These are phyloP conservation scores for Sedum album DNA, from an alignment of 164 flowering plant genomes.

Conservation along the genomic window DNA sequence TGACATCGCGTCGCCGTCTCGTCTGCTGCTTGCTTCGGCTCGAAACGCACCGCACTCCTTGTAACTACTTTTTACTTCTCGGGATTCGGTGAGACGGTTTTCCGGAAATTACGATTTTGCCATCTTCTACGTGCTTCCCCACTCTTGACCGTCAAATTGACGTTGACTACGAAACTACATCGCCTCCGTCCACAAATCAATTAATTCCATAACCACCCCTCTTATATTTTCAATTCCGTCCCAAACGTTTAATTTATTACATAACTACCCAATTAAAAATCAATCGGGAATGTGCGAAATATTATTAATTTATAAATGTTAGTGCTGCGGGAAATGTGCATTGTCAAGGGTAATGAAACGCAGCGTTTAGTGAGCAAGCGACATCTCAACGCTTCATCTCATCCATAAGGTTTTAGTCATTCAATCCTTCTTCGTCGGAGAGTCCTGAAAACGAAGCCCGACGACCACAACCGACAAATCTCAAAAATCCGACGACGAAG, in stretches of 20 bases:
- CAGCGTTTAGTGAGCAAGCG: not conserved
- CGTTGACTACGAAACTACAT: not conserved
- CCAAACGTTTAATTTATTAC: too few species aligned
- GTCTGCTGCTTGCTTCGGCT: not conserved
- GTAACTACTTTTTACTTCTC: not conserved
- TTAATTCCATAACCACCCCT: not conserved
- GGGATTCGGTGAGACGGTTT: not conserved
- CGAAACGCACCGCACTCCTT: not conserved
- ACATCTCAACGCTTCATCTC: not conserved
- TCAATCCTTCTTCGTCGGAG: not conserved
- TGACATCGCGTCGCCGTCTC: not conserved
- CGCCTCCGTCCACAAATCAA: not conserved
- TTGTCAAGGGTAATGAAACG: not conserved
- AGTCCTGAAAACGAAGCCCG: not conserved
- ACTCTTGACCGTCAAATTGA: not conserved
- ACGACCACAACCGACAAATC: slow-evolving; percentile 4
- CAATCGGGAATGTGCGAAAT: too few species aligned
- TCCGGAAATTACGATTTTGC: not conserved
- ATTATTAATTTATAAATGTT: too few species aligned
- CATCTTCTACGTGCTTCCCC: too few species aligned
- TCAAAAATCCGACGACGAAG: not conserved
- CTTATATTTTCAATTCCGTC: not conserved
- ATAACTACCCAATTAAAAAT: too few species aligned
- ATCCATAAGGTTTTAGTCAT: not conserved
- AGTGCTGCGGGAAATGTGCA: too few species aligned